phyloP scores from a whole-genome alignment of 139 green algal genomes.

The Chlamydomonas incerta region DNA sequence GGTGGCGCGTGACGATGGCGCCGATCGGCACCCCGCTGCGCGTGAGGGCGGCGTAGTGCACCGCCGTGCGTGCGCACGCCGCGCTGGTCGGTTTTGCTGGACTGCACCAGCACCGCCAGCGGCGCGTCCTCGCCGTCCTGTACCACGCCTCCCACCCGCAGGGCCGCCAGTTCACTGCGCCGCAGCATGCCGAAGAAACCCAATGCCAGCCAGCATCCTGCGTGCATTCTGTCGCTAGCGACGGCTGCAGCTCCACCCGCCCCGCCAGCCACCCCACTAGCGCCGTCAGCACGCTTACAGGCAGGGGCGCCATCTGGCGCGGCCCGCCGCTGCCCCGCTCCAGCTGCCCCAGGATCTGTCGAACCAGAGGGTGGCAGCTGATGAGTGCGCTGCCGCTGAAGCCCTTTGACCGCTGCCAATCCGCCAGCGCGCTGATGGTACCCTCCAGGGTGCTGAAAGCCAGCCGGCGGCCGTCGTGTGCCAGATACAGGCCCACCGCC shows the following conservation, averaged over 20 bases:
- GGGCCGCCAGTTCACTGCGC: background rate
- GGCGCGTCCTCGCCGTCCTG: background rate
- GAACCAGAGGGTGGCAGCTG: background rate
- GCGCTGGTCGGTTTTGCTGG: constrained; percentile 3
- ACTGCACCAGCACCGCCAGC: background rate
- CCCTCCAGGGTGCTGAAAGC: too few species aligned
- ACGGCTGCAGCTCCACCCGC: background rate
- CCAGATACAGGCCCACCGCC: too few species aligned
- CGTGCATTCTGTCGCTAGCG: background rate
- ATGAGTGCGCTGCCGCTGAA: too few species aligned
- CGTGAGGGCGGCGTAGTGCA: background rate
- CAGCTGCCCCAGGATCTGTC: background rate
- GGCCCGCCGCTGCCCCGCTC: background rate
- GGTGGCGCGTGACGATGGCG: background rate
- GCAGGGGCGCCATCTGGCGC: background rate
- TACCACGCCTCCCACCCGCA: background rate
- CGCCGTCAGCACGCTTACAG: background rate
- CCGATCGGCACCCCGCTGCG: background rate
- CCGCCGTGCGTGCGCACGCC: background rate
- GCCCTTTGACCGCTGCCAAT: too few species aligned
- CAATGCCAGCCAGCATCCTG: constrained; percentile 5
- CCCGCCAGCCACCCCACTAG: background rate
- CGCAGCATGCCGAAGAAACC: constrained; percentile 17
- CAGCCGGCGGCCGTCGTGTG: too few species aligned
- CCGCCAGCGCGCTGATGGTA: too few species aligned